Base-by-base conservation (phyloP, 208 protist species). In the Spongospora subterranea region DNA sequence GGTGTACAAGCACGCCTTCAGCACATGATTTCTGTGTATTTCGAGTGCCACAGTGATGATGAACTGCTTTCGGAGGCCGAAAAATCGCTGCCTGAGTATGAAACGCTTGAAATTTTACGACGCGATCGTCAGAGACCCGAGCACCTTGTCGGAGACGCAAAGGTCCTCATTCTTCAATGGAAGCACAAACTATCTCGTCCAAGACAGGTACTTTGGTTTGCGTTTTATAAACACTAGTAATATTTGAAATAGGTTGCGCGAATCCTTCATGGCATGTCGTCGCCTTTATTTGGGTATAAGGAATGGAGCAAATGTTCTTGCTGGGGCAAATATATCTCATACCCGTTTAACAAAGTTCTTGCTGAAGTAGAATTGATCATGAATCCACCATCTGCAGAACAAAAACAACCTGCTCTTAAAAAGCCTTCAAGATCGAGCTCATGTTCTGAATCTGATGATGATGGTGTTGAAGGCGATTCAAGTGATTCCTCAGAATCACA, bases 311-410 rank as follows among this genome's bases (percentile, higher is more conserved):
- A 82, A 43, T 43, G 35, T 82, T n/a, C 71, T 6, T 6, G 11
- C 17, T 82, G 71, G 71, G 71, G 35, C 35, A 82, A 82, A 82
- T 82, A 82, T n/a, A n/a, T 82, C 35, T 82, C 71, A 43, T 82
- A 82, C 71, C 71, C 71, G 6, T 82, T 82, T n/a, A 35, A 60
- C 13, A 60, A 60, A 29, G 50, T 60, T 60, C 50, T 60, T 6
- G 50, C 50, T 24, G 50, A 60, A 29, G 50, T 60, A 60, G 13
- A 29, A 60, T 60, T 6, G 50, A 29, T 60, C 24, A 29, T 60
- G 50, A 60, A 60, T 60, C 50, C n/a, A n/a, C n/a, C n/a, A n/a
- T 60, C 24, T 60, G 50, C 13, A 60, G 24, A 60, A 24, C 50
- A 24, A 24, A 6, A 6, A 24, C 24, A 60, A 60, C 50, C 6